phyloP scores from a whole-genome alignment of 2,329 filamentous ascomycete genomes.

The Calonectria leucothoes region DNA sequence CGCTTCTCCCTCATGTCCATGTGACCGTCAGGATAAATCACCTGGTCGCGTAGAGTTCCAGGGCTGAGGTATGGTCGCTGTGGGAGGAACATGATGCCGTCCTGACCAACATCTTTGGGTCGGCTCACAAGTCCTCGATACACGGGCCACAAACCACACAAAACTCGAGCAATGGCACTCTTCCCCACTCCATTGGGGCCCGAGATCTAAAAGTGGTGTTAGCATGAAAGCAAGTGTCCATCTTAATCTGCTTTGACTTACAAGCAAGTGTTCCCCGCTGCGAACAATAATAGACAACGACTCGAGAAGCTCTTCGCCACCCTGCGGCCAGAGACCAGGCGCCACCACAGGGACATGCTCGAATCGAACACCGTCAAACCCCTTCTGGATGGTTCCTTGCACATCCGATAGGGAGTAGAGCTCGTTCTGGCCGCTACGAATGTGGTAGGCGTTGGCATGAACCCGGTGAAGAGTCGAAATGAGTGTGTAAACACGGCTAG shows the following conservation, averaged over 20 bases:
- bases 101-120: conserved; percentile 81
- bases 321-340: conserved; percentile 86
- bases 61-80: conserved; percentile 93
- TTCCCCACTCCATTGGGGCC: conserved; percentile 96
- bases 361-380: conserved; percentile 92
- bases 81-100: conserved; percentile 98
- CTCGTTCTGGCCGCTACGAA: conserved; percentile 75
- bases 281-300: conserved; percentile 90
- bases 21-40: conserved; percentile 97
- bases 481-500: conserved; percentile 93
- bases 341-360: conserved; percentile 95
- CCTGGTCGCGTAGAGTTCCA: conserved; percentile 93
- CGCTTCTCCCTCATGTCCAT: conserved; percentile 90
- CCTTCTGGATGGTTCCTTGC: conserved; percentile 92
- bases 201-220: conserved; percentile 70
- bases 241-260: conserved; percentile 45
- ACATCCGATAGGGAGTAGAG: conserved; percentile 91
- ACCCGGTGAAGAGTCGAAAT: conserved; percentile 95
- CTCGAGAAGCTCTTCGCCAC: conserved; percentile 91
- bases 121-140: conserved; percentile 93
- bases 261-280: conserved; percentile 88
- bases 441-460: conserved; percentile 88
- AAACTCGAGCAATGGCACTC: conserved; percentile 85
- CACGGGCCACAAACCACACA: conserved; percentile 94
- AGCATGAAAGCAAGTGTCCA: conserved; percentile 14